These are phyloP conservation scores for Lumnitzera racemosa DNA, from an alignment of 345 rosid genomes.

Conservation along the genomic window DNA sequence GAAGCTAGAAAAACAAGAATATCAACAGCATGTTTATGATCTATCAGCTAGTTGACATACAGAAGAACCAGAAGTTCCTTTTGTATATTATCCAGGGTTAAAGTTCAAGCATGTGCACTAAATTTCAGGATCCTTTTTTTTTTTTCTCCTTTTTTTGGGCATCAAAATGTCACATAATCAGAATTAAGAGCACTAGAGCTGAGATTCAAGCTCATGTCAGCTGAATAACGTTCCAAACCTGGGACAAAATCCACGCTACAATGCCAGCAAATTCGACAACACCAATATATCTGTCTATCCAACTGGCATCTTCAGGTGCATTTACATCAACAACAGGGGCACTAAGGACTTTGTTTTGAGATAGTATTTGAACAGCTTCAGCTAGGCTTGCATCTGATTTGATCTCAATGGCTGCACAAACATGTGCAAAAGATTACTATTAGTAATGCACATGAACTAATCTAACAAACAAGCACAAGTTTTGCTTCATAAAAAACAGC, in stretches of 20 bases:
- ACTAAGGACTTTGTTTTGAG: slow-evolving; percentile 59
- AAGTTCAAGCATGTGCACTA: no score
- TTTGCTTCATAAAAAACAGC: not conserved
- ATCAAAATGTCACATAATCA: no score
- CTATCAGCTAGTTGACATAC: no score
- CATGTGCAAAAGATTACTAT: not conserved
- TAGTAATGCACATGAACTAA: not conserved
- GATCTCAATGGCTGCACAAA: slow-evolving; percentile 61
- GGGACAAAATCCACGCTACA: slow-evolving; percentile 93
- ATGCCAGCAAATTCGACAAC: slow-evolving; percentile 94
- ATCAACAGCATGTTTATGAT: no score
- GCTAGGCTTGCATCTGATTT: slow-evolving; percentile 75
- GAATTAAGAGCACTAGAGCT: not conserved
- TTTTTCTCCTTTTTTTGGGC: no score
- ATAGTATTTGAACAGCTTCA: slow-evolving; percentile 74
- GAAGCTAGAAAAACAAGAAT: no score
- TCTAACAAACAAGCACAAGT: not conserved
- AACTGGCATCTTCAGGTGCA: slow-evolving; percentile 72
- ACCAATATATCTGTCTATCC: slow-evolving; percentile 95
- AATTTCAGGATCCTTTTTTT: no score
- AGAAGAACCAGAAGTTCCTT: no score
- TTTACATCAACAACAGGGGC: slow-evolving; percentile 86
- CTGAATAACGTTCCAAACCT: slow-evolving; percentile 34
- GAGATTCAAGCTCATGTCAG: not conserved
- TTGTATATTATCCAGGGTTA: no score